Conservation (phyloP, 2,329 filamentous ascomycete genomes). For the Cryoendolithus antarcticus region DNA sequence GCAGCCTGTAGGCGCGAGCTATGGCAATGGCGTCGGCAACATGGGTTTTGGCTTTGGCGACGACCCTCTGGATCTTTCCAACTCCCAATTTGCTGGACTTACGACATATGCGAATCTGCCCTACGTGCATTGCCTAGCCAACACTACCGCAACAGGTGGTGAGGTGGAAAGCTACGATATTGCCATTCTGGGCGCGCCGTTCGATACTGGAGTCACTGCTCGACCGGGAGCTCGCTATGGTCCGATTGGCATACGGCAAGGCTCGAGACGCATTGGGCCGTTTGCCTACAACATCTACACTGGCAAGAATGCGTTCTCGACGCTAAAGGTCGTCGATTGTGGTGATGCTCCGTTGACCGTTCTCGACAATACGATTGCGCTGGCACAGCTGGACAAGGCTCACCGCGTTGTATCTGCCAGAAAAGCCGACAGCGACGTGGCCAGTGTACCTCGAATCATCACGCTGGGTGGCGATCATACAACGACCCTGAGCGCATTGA, state of each 20-base stretch:
- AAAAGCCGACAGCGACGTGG: slow-evolving; percentile 30
- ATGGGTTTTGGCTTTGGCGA: slow-evolving; percentile 1
- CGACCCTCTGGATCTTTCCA: slow-evolving; percentile 13
- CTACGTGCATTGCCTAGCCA: slow-evolving; percentile 34
- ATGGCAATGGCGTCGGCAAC: slow-evolving; percentile 1
- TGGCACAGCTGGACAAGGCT: slow-evolving; percentile 40
- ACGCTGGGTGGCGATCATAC: slow-evolving; percentile 45
- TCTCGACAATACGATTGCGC: slow-evolving; percentile 40
- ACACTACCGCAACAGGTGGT: slow-evolving; percentile 11
- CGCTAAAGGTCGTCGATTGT: slow-evolving; percentile 42
- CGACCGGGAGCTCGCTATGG: slow-evolving; percentile 42
- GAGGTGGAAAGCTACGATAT: slow-evolving; percentile 35
- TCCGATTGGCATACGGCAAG: slow-evolving; percentile 38
- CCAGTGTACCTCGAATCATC: slow-evolving; percentile 38
- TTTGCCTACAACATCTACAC: slow-evolving; percentile 38
- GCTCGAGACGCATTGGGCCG: slow-evolving; percentile 35
- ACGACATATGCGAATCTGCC: slow-evolving; percentile 37
- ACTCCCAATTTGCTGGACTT: slow-evolving; percentile 27
- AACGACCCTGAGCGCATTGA: slow-evolving; percentile 40
- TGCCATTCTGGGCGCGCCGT: slow-evolving; percentile 37
- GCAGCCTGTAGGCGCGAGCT: slow-evolving; percentile 18
- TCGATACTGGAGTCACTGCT: slow-evolving; percentile 40
- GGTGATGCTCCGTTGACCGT: slow-evolving; percentile 39
- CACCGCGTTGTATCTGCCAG: slow-evolving; percentile 41
- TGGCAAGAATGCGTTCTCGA: slow-evolving; percentile 26